Percentiles rank a stretch among this genome's conserved stretches.
Conservation (phyloP, 75 land plant genomes). For the Adiantum capillusveneris region DNA sequence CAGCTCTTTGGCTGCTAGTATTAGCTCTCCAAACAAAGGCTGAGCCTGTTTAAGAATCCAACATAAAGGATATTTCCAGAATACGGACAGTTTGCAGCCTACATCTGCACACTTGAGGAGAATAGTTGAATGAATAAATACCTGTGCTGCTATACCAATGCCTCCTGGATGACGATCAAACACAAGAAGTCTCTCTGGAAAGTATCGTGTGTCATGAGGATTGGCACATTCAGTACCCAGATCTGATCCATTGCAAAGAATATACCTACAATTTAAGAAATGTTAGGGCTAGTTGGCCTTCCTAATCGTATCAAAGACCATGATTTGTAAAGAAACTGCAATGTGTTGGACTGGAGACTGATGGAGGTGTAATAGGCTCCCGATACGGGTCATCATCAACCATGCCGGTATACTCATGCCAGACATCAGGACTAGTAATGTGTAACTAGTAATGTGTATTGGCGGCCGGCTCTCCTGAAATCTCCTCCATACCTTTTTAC, state of each 20-base stretch:
- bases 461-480: too few relatives aligned
- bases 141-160: slow-evolving; percentile 82
- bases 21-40: slow-evolving; percentile 58
- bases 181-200: slow-evolving; percentile 83
- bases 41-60: slow-evolving; percentile 37
- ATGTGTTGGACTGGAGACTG: too few relatives aligned
- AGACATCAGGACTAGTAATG: too few relatives aligned
- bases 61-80: not conserved
- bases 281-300: too few relatives aligned
- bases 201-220: slow-evolving; percentile 77
- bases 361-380: too few relatives aligned
- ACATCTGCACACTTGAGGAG: not conserved
- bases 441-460: too few relatives aligned
- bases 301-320: too few relatives aligned
- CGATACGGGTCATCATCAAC: too few relatives aligned
- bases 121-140: slow-evolving; percentile 3
- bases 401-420: too few relatives aligned
- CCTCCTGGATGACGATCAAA: slow-evolving; percentile 93
- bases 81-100: not conserved
- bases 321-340: too few relatives aligned
- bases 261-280: slow-evolving; percentile 66
- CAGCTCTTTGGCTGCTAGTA: slow-evolving; percentile 72
- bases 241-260: slow-evolving; percentile 79
- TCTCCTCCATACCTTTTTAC: too few relatives aligned
- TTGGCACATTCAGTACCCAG: slow-evolving; percentile 86